phyloP scores from a whole-genome alignment of 441 rosid genomes.

The Macaranga tanarius region DNA sequence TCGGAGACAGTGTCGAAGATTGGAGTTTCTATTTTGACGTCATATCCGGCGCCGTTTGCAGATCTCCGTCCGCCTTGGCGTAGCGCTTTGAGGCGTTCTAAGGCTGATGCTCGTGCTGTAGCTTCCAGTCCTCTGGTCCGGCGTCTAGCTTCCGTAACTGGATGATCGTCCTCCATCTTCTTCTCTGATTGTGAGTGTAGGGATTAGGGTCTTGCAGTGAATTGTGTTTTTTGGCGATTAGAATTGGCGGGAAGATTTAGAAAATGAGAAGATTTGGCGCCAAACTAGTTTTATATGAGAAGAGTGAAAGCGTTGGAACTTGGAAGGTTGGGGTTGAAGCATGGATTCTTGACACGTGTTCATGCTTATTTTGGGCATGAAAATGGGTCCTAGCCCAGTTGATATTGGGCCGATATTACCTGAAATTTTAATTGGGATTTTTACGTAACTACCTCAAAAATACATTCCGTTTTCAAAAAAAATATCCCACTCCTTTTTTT shows the following conservation, averaged over 20 bases:
- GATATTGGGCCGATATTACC: no score
- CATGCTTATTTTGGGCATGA: no score
- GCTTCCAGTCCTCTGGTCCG: conserved; percentile 59
- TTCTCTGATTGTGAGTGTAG: background rate
- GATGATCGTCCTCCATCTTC: conserved; percentile 50
- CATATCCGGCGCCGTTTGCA: conserved; percentile 52
- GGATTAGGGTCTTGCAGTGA: conserved; percentile 16
- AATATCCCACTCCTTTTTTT: no score
- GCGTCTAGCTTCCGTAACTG: conserved; percentile 37
- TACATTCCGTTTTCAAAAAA: no score
- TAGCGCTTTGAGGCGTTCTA: conserved; percentile 68
- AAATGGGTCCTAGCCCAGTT: no score
- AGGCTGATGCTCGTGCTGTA: conserved; percentile 51
- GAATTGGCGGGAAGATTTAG: conserved; percentile 30
- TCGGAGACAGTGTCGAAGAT: conserved; percentile 79
- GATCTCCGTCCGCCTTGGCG: conserved; percentile 70
- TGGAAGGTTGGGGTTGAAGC: no score
- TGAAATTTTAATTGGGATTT: no score
- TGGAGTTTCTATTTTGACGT: conserved; percentile 64
- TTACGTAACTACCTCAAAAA: no score
- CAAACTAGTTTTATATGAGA: background rate
- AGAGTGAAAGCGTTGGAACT: no score
- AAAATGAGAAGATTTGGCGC: conserved; percentile 22
- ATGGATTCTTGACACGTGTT: no score
- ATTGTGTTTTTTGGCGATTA: background rate